Evolutionary conservation across 1,284 basidiomycete species (phyloP), one percentile per base, ranked within the genome.

Genomic region (Trichosporon faecale): DNA sequence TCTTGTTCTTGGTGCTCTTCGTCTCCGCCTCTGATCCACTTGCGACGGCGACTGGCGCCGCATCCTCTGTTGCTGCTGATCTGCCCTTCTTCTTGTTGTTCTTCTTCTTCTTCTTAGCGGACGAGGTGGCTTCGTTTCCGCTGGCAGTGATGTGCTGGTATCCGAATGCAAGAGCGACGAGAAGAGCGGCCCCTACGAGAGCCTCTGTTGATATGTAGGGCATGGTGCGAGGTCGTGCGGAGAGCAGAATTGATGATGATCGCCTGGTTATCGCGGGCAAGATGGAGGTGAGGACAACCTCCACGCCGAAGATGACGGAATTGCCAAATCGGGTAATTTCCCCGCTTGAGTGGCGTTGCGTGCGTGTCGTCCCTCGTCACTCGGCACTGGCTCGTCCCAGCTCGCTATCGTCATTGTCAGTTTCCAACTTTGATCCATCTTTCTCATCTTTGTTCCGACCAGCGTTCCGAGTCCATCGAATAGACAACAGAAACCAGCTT

Each of bases 161-260:
- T 2, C 79, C 80, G 3, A 80, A 40, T 5, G 76, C 78, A 14
- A 83, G 72, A 25, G 78, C 72, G 18, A 78, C 73, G 29, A 83
- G 64, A 2, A 83, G 75, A 0, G 73, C 78, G 3, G 72, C 79
- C 6, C 79, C 80, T 8, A 81, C 72, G 14, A 82, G 75, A 5
- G 78, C 80, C 68, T 83, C 81, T 61, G 78, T 81, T 0, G 81
- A 82, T 66, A 83, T 80, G 72, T 83, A 80, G 27, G 81, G 81
- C 81, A 83, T 83, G 67, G 25, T 12, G 66, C 14, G 21, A 46
- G 18, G 46, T 44, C 31, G 40, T 31, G 57, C 25, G 44, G 55
- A 60, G 40, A 44, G 40, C 40, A 44, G 40, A 44, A n/a, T 18
- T 18, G 57, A 23, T 31, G 16, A 16, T 61, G 16, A 16, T 61